phyloP scores from a whole-genome alignment of 495 filamentous ascomycete species.

The Podospora fimiseda region DNA sequence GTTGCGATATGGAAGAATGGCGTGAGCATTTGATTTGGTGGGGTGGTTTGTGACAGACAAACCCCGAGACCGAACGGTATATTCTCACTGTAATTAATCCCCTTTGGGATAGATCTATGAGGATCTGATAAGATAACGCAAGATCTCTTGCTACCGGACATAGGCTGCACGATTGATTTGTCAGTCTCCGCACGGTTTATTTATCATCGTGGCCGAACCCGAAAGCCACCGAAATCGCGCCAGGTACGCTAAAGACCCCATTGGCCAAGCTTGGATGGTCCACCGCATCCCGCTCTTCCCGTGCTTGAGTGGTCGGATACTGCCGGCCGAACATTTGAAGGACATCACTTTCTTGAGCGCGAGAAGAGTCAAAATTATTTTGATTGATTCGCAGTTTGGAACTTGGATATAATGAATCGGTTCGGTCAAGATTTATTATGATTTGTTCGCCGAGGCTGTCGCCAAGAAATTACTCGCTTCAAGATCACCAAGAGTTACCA shows the following conservation, averaged over 20 bases:
- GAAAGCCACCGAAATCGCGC: constrained; percentile 2
- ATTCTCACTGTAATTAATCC: neutral
- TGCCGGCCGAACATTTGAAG: neutral
- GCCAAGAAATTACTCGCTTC: too few species aligned
- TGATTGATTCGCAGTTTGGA: too few species aligned
- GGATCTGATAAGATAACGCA: neutral
- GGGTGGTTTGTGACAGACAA: constrained; percentile 1
- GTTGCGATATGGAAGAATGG: neutral
- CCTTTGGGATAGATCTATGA: neutral
- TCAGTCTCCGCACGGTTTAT: neutral
- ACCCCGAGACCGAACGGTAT: constrained; percentile 1
- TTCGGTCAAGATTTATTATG: too few species aligned
- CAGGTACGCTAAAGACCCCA: neutral
- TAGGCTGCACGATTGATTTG: neutral
- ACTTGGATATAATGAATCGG: neutral
- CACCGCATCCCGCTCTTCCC: too few species aligned
- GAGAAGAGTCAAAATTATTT: neutral
- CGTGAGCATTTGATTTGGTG: constrained; percentile 1
- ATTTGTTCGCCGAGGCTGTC: too few species aligned
- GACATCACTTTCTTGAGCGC: constrained; percentile 6
- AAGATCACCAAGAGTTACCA: too few species aligned
- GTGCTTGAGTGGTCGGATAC: too few species aligned
- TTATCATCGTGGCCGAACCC: neutral
- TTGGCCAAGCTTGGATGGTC: neutral
- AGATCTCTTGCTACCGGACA: neutral